These are phyloP conservation scores for Uncinocarpus reesii DNA, from an alignment of 2,329 filamentous ascomycete genomes.

Conservation along the genomic window DNA sequence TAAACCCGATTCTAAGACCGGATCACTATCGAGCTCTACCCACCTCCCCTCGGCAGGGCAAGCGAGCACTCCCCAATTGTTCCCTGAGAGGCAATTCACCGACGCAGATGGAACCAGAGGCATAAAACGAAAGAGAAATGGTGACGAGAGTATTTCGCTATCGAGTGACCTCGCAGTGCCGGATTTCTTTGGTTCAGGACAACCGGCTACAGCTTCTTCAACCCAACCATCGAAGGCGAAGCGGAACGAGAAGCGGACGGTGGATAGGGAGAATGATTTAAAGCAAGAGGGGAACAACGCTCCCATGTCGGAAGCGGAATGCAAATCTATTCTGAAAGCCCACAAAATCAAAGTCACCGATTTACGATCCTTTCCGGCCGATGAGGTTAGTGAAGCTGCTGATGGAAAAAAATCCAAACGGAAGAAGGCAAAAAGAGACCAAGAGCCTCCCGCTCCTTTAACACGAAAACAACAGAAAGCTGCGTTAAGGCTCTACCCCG, in stretches of 20 bases:
- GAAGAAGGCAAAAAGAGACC: conserved; percentile 44
- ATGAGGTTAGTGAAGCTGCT: conserved; percentile 26
- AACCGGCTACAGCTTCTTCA: conserved; percentile 17
- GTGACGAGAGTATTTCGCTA: conserved; percentile 11
- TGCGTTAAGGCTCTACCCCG: conserved; percentile 56
- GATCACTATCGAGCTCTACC: conserved; percentile 20
- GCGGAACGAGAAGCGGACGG: conserved; percentile 12
- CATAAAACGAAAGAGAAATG: conserved; percentile 32
- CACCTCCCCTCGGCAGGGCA: conserved; percentile 35
- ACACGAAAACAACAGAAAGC: conserved; percentile 43
- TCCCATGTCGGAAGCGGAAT: conserved; percentile 55
- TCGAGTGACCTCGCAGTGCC: conserved; percentile 23
- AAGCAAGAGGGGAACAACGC: conserved; percentile 19
- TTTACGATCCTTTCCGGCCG: conserved; percentile 39
- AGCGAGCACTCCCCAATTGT: conserved; percentile 31
- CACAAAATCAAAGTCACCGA: conserved; percentile 79
- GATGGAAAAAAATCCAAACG: conserved; percentile 46
- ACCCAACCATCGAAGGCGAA: conserved; percentile 4
- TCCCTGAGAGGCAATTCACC: conserved; percentile 23
- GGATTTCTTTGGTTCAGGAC: conserved; percentile 30
- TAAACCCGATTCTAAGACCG: conserved; percentile 25
- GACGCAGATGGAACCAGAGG: conserved; percentile 19
- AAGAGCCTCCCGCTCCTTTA: conserved; percentile 27
- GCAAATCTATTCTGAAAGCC: conserved; percentile 61
- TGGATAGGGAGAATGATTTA: conserved; percentile 4